These are phyloP conservation scores for Teratosphaeria epicoccoides DNA, from an alignment of 2,329 filamentous ascomycete genomes.

Conservation along the genomic window DNA sequence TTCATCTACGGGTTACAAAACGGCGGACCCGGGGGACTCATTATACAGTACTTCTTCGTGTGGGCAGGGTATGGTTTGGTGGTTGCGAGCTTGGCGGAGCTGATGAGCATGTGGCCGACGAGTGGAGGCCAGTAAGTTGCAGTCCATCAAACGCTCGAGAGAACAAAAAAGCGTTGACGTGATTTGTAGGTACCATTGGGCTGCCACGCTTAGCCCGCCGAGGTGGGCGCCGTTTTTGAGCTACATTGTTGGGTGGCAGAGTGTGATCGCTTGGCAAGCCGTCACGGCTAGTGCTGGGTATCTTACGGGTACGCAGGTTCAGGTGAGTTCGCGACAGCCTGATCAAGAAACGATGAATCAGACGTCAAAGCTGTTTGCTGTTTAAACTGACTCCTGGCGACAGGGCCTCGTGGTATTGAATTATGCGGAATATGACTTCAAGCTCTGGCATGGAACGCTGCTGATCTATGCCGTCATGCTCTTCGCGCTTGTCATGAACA, in stretches of 20 bases:
- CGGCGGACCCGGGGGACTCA: neutral
- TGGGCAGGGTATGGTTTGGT: neutral
- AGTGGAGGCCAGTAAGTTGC: neutral
- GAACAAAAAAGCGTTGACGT: too few relatives aligned
- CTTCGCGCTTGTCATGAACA: slow-evolving; percentile 22
- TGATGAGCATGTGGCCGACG: neutral
- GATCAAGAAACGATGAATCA: too few relatives aligned
- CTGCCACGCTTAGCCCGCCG: neutral
- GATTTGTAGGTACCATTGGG: too few relatives aligned
- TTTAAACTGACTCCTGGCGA: too few relatives aligned
- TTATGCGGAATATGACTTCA: neutral
- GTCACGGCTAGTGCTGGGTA: neutral
- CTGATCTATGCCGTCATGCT: slow-evolving; percentile 27
- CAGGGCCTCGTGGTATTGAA: neutral
- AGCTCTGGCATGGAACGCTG: slow-evolving; percentile 2
- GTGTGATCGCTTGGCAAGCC: slow-evolving; percentile 1
- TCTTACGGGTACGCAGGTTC: slow-evolving; percentile 1
- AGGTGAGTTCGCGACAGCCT: too few relatives aligned
- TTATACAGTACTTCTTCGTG: neutral
- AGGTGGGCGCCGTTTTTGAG: neutral
- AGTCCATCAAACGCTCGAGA: too few relatives aligned
- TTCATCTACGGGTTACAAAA: neutral
- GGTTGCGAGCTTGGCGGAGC: neutral
- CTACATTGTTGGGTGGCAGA: neutral
- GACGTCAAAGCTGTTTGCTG: too few relatives aligned